phyloP scores from a whole-genome alignment of 2,329 filamentous ascomycete species.

The Fusarium sp. region DNA sequence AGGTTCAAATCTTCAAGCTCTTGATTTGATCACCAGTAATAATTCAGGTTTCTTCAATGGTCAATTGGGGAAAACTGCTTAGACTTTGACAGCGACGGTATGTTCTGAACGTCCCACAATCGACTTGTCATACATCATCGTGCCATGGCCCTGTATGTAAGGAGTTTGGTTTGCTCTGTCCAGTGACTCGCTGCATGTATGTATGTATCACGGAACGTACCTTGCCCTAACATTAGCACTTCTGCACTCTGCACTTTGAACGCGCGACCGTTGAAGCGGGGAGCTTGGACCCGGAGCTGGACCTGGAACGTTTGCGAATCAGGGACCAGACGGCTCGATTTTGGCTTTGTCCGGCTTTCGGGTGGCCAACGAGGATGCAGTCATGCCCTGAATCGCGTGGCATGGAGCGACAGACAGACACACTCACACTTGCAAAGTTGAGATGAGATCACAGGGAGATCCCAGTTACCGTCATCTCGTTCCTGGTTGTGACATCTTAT shows the following conservation, averaged over 20 bases:
- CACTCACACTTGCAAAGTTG: slow-evolving; percentile 1
- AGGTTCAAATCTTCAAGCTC: slow-evolving; percentile 19
- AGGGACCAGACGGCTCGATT: slow-evolving; percentile 30
- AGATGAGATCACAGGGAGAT: slow-evolving; percentile 17
- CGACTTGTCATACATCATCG: slow-evolving; percentile 43
- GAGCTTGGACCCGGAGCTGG: slow-evolving; percentile 23
- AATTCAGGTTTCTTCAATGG: slow-evolving; percentile 6
- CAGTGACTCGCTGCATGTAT: slow-evolving; percentile 5
- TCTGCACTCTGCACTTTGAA: slow-evolving; percentile 13
- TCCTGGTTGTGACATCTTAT: background rate
- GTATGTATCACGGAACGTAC: slow-evolving; percentile 21
- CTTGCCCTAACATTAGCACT: slow-evolving; percentile 16
- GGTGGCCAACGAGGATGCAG: slow-evolving; percentile 25
- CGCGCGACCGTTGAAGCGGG: slow-evolving; percentile 36
- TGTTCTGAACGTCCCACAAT: slow-evolving; percentile 39
- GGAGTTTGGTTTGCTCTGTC: slow-evolving; percentile 25
- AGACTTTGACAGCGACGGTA: background rate
- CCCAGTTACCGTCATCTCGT: slow-evolving; percentile 4
- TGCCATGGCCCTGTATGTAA: slow-evolving; percentile 19
- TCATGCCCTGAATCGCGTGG: slow-evolving; percentile 35
- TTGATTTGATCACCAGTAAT: slow-evolving; percentile 1
- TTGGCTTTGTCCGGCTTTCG: slow-evolving; percentile 33
- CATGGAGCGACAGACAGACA: background rate
- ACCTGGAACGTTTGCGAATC: slow-evolving; percentile 25
- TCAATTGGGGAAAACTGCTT: slow-evolving; percentile 1